Conservation (phyloP, 148 eudicot genomes). For the Cornus controversa region DNA sequence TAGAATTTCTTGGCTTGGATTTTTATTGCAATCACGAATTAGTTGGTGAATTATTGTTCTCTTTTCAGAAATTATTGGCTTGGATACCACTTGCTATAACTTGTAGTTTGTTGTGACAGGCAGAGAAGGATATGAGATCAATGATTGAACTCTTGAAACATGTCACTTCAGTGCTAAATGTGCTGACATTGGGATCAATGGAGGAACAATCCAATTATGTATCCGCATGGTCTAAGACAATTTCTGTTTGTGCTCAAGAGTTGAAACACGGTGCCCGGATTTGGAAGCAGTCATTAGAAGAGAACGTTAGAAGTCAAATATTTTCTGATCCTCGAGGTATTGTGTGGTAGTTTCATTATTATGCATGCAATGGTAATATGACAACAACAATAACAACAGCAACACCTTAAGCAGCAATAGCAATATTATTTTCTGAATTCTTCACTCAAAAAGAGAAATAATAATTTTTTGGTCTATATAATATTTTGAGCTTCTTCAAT, state of each 20-base stretch:
- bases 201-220: constrained; percentile 54
- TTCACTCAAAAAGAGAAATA: not conserved
- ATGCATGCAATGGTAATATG: not conserved
- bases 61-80: not conserved
- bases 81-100: not conserved
- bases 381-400: not conserved
- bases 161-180: constrained; percentile 36
- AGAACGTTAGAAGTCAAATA: constrained; percentile 38
- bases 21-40: not conserved
- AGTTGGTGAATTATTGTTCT: not conserved
- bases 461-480: not conserved
- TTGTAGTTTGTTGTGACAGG: constrained; percentile 40
- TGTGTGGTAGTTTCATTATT: not conserved
- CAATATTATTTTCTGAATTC: not conserved
- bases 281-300: constrained; percentile 62
- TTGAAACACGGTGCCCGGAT: constrained; percentile 59
- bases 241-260: constrained; percentile 63
- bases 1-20: not conserved
- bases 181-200: constrained; percentile 46
- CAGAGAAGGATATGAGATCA: constrained; percentile 53
- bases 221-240: constrained; percentile 59
- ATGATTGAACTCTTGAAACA: constrained; percentile 62
- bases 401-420: not conserved
- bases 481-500: not conserved
- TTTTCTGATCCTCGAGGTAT: constrained; percentile 63